Evolutionary conservation across 805 yeast species (phyloP).

Genomic region (Brettanomyces bruxellensis): DNA sequence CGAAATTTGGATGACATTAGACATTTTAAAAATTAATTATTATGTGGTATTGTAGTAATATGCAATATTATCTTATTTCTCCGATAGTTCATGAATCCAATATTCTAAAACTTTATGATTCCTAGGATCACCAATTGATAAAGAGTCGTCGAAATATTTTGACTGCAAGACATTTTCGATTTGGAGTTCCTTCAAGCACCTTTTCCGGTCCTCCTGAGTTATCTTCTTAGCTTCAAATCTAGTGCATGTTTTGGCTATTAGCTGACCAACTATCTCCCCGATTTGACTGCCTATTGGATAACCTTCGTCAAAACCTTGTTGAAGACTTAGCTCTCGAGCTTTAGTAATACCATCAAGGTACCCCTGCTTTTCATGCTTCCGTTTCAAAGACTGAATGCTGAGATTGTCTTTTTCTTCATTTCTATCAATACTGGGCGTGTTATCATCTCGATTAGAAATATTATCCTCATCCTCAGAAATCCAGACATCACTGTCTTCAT

Average conservation of each 20-base stretch:
- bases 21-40: too few species aligned
- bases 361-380: constrained; percentile 71
- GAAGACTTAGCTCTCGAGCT: constrained; percentile 63
- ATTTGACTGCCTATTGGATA: constrained; percentile 66
- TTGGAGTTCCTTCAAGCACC: constrained; percentile 44
- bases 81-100: constrained; percentile 13
- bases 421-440: not conserved
- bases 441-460: not conserved
- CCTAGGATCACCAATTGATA: constrained; percentile 25
- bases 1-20: too few species aligned
- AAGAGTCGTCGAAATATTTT: constrained; percentile 43
- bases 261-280: constrained; percentile 57
- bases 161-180: constrained; percentile 50
- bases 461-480: too few species aligned
- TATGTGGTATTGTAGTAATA: too few species aligned
- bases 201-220: constrained; percentile 9
- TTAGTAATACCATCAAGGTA: constrained; percentile 70
- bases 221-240: constrained; percentile 3
- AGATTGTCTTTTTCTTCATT: not conserved
- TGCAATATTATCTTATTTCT: not conserved
- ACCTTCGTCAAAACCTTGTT: constrained; percentile 74
- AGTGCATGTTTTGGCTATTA: constrained; percentile 39
- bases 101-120: constrained; percentile 22
- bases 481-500: too few species aligned
- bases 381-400: constrained; percentile 23